Base-by-base conservation (phyloP, 163 green algal genomes). In the Scenedesmus sp. region DNA sequence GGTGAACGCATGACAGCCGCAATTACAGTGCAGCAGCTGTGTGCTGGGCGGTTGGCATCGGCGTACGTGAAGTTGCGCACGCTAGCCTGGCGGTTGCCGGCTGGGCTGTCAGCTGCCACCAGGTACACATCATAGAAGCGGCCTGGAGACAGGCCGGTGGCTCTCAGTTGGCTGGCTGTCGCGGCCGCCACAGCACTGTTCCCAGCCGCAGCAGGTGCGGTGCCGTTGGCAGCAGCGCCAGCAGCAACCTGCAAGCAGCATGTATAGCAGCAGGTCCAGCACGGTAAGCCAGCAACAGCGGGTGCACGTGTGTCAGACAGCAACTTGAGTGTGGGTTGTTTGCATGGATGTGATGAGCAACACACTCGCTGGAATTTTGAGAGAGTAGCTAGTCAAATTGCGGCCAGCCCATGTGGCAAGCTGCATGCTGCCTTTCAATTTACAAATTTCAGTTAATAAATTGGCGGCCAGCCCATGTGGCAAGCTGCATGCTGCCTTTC, bases 31-130 rank as follows among this genome's bases (percentile, higher is more conserved):
- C 42, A 65, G 42, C 42, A 59, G n/a, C 26, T 22, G 3, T 53
- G 4, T n/a, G n/a, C n/a, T n/a, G n/a, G n/a, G n/a, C n/a, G n/a
- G n/a, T n/a, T n/a, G n/a, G n/a, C n/a, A n/a, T n/a, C n/a, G n/a
- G 37, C 88, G 49, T 42, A 92, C 88, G 35, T 92, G 35, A 92
- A 87, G 43, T 83, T 92, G 20, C 40, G 86, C 18, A 92, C 88
- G 3, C 42, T 81, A 3, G n/a, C 7, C 68, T 92, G 88, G 33
- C 53, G 22, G 81, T 92, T 92, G 65, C 65, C 65, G 3, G 88
- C 88, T 13, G 88, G 35, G 37, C 70, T 78, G 80, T 84, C 82
- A 13, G 35, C 44, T 9, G 88, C 88, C 0, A 90, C 65, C 43
- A 92, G 65, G 37, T 92, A 82, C 0, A 89, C 65, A 80, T 92